Evolutionary conservation across 1,139 yeast species (phyloP).

Genomic region (Yamadazyma songkhlaensis): DNA sequence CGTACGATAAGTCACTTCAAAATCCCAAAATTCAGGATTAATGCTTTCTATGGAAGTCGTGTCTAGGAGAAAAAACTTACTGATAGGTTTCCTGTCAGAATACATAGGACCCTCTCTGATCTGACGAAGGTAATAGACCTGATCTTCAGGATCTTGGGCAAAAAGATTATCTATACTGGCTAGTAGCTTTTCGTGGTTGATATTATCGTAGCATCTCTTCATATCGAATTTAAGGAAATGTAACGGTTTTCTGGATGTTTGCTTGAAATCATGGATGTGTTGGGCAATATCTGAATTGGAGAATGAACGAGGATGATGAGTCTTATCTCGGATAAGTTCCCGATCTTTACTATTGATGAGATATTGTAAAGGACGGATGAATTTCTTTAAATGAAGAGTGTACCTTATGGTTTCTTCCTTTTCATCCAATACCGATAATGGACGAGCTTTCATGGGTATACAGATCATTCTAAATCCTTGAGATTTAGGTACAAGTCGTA

Average conservation of each 20-base stretch:
- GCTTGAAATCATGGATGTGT: conserved; percentile 16
- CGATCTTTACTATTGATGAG: conserved; percentile 15
- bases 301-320: conserved; percentile 23
- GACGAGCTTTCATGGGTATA: conserved; percentile 41
- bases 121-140: conserved; percentile 24
- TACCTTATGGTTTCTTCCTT: conserved; percentile 17
- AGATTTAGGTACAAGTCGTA: conserved; percentile 54
- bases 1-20: conserved; percentile 1
- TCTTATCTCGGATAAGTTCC: conserved; percentile 13
- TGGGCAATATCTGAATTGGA: conserved; percentile 27
- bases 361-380: conserved; percentile 21
- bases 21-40: conserved; percentile 5
- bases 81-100: conserved; percentile 10
- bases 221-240: conserved; percentile 74
- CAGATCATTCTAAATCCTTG: conserved; percentile 59
- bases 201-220: conserved; percentile 72
- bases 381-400: conserved; percentile 15
- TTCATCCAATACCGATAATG: conserved; percentile 10
- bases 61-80: conserved; percentile 7
- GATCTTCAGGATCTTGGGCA: conserved; percentile 18
- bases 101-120: conserved; percentile 10
- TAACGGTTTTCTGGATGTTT: conserved; percentile 25
- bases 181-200: conserved; percentile 52
- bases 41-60: conserved; percentile 9
- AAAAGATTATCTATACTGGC: conserved; percentile 26